These are phyloP conservation scores for Podila clonocystis DNA, from an alignment of 192 early-diverging fungal genomes.

Conservation along the genomic window DNA sequence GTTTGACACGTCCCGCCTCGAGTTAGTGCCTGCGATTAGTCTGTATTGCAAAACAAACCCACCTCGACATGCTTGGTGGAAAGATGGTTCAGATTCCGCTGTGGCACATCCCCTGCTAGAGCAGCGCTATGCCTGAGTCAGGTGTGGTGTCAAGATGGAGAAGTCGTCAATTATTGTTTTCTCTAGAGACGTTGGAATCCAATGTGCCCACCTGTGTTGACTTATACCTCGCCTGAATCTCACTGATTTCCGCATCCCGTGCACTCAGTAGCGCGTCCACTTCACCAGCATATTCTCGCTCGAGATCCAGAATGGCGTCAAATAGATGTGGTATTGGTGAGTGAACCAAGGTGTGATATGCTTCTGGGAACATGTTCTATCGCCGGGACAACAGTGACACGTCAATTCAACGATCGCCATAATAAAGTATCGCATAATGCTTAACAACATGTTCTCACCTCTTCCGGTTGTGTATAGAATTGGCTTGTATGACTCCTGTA, in stretches of 20 bases:
- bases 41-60: neutral
- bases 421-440: neutral
- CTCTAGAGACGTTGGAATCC: neutral
- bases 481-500: conserved; percentile 56
- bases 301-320: conserved; percentile 64
- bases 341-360: conserved; percentile 66
- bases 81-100: conserved; percentile 37
- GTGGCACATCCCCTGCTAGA: conserved; percentile 17
- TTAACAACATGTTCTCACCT: conserved; percentile 23
- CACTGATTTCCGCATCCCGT: conserved; percentile 39
- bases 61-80: conserved; percentile 55
- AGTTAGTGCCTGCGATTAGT: too few relatives aligned
- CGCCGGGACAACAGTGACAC: too few relatives aligned
- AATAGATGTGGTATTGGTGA: conserved; percentile 64
- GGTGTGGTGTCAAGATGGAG: neutral
- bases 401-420: too few relatives aligned
- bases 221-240: conserved; percentile 43
- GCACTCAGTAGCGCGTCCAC: conserved; percentile 52
- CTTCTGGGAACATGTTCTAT: conserved; percentile 67
- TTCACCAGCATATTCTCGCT: conserved; percentile 60
- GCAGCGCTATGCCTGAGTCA: conserved; percentile 30
- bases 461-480: conserved; percentile 58
- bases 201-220: neutral
- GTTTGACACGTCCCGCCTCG: neutral
- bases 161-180: neutral